These are phyloP conservation scores for Sporothrix protearum DNA, from an alignment of 2,329 filamentous ascomycete species.

Conservation along the genomic window DNA sequence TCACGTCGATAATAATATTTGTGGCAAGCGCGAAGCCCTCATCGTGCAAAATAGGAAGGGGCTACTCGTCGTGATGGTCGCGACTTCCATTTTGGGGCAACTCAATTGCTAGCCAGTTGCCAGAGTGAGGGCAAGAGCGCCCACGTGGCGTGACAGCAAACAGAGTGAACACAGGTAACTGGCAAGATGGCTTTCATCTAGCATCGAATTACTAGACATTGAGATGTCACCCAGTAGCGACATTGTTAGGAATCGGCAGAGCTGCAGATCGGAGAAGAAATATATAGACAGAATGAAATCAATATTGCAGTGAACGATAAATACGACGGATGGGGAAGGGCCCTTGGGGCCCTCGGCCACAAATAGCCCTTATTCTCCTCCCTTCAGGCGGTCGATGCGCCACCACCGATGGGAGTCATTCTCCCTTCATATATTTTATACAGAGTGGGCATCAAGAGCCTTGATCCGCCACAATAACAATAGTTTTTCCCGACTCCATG, in stretches of 20 bases:
- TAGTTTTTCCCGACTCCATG: neutral
- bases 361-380: neutral
- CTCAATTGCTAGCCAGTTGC: neutral
- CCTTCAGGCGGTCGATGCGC: neutral
- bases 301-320: constrained; percentile 15
- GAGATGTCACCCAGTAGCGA: neutral
- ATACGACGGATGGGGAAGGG: constrained; percentile 5
- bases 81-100: neutral
- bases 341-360: neutral
- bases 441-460: neutral
- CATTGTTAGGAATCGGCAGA: neutral
- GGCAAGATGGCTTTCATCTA: neutral
- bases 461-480: neutral
- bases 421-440: constrained; percentile 11
- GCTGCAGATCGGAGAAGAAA: neutral
- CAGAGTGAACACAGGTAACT: neutral
- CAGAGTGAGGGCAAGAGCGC: neutral
- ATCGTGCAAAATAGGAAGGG: neutral
- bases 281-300: neutral
- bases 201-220: neutral
- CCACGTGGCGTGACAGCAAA: neutral
- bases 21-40: neutral
- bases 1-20: neutral
- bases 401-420: neutral
- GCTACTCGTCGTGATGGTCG: neutral